Base-by-base conservation (phyloP, 2,329 filamentous ascomycete genomes). In the Ampelomyces quisqualis region DNA sequence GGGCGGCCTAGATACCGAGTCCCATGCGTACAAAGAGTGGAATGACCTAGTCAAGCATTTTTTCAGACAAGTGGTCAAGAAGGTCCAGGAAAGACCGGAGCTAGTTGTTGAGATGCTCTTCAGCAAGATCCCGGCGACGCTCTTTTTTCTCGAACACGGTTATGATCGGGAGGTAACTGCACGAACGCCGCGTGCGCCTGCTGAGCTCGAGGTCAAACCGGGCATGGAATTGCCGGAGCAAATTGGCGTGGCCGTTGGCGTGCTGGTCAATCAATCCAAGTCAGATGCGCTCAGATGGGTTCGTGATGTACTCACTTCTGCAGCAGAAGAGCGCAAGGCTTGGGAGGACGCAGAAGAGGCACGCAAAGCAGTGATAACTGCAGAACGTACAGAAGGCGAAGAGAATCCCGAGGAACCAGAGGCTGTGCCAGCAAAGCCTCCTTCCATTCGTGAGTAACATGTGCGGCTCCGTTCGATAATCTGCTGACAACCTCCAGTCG, bases 91-190 rank as follows among this genome's bases (percentile, higher is more conserved):
- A 53, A 80, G 90, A 29, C 90, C 90, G 0, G 88, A 91, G 48
- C 74, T 96, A 27, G 78, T 95, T 34, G 85, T 94, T 1, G 93
- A 98, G 69, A 81, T 98, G 77, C 76, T 98, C 10, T 98, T 98
- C 69, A 95, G 88, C 67, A 98, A 98, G 68, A 86, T 90, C 42
- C 84, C 83, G 36, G 79, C 80, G 31, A 95, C 88, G 0, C 79
- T 89, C 1, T 88, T 87, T 68, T 97, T 89, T 63, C 77, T 98
- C 4, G 90, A 97, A 62, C 90, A 90, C 59, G 93, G 93, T 0
- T 86, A 88, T 55, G 90, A 96, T 58, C 88, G 84, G 60, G 89
- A 91, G 51, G 80, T 84, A 0, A 65, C 84, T 17, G 77, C 78
- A 14, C 74, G 77, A n/a, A 77, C 81, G 29, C 79, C 83, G 7